Conservation (phyloP, 2,329 filamentous ascomycete genomes). For the Fusarium subtropicale region DNA sequence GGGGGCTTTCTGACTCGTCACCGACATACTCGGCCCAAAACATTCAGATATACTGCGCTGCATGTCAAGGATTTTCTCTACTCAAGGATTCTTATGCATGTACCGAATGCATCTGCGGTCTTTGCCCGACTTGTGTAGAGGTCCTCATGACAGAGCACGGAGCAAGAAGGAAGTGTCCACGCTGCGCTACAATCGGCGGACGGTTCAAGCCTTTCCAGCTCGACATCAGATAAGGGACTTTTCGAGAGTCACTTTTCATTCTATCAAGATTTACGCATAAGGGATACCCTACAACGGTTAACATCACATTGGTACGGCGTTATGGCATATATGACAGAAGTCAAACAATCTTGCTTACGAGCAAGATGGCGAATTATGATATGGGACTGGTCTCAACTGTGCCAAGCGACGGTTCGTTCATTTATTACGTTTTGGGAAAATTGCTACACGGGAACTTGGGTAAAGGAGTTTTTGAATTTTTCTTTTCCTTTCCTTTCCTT, state of each 20-base stretch:
- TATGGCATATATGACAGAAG: conserved; percentile 42
- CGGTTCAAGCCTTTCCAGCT: conserved; percentile 88
- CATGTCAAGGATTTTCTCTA: conserved; percentile 80
- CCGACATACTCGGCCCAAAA: conserved; percentile 77
- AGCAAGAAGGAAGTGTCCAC: conserved; percentile 80
- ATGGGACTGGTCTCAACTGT: conserved; percentile 28
- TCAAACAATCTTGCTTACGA: conserved; percentile 38
- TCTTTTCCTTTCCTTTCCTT: conserved; percentile 9
- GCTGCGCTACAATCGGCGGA: conserved; percentile 81
- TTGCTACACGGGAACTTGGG: conserved; percentile 39
- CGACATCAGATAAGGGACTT: conserved; percentile 73
- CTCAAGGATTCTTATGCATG: conserved; percentile 91
- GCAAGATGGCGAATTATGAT: conserved; percentile 41
- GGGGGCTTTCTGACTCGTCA: conserved; percentile 76
- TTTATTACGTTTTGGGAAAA: conserved; percentile 33
- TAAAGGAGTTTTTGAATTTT: conserved; percentile 43
- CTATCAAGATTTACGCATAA: conserved; percentile 17
- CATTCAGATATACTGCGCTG: conserved; percentile 92
- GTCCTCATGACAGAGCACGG: conserved; percentile 81
- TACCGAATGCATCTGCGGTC: conserved; percentile 94
- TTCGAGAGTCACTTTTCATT: conserved; percentile 36
- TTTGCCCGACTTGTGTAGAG: conserved; percentile 90
- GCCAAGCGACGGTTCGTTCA: conserved; percentile 36
- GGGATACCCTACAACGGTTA: conserved; percentile 30
- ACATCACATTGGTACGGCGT: conserved; percentile 46